Base-by-base conservation (phyloP, 2,329 filamentous ascomycete species). In the Rutstroemia sydowiana region DNA sequence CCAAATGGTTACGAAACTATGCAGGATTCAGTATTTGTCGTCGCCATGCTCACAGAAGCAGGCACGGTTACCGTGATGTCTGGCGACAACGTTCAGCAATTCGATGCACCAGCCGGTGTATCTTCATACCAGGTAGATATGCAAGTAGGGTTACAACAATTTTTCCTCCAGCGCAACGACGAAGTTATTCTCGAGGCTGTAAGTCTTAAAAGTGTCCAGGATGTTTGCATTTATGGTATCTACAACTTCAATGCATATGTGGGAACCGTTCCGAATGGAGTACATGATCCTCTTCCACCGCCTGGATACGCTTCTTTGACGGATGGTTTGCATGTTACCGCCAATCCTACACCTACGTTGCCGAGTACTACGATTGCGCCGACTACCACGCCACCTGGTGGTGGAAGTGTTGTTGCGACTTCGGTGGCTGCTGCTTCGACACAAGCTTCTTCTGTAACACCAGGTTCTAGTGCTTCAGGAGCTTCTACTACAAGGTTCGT, bases 331-430 rank as follows among this genome's bases (percentile, higher is more conserved):
- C 63, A 61, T 36, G 64, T 66, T 13, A 61, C 55, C 6, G 66
- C 65, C 49, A 56, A 60, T 39, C 56, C 67, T 10, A 60, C 53
- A 36, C 67, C 67, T 14, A 68, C 66, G 26, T 59, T 69, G 13
- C 61, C 61, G 2, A 65, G 63, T 23, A 64, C 62, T 52, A 59
- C 58, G 0, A 37, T 47, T 30, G 45, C 28, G 23, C 57, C 61
- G 42, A 57, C 55, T 11, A 56, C 51, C 2, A 55, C 53, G 16
- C 46, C 55, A 3, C 43, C 43, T 11, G 50, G 50, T 11, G 50
- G 50, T 32, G 44, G 50, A 21, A 52, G 18, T 10, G 6, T n/a
- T 28, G 30, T 42, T 28, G 30, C 49, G 16, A 36, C 51, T 26
- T 26, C 23, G 0, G 26, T 43, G 0, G 31, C 48, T 14, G 23